Conservation (phyloP, 2,329 filamentous ascomycete species). For the Epichloe sibirici region DNA sequence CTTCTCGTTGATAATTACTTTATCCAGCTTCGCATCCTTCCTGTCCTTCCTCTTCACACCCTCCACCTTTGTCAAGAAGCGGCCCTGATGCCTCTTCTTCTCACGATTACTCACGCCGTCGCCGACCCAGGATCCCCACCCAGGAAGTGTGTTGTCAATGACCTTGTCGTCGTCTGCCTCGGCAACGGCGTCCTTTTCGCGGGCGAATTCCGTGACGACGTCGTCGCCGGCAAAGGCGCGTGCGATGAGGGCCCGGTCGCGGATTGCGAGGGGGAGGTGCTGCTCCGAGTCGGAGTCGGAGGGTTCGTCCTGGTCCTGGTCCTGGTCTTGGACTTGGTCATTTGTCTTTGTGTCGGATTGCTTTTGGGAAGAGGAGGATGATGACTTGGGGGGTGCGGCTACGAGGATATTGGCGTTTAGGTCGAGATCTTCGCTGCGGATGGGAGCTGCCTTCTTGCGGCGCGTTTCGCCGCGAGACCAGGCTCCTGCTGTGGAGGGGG, state of each 20-base stretch:
- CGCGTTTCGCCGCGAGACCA: slow-evolving; percentile 29
- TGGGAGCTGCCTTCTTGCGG: slow-evolving; percentile 20
- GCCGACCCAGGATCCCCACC: slow-evolving; percentile 90
- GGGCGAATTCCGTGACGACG: slow-evolving; percentile 66
- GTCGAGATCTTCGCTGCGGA: slow-evolving; percentile 27
- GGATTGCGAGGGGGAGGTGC: slow-evolving; percentile 44
- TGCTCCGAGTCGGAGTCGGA: slow-evolving; percentile 30
- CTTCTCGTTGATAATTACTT: slow-evolving; percentile 90
- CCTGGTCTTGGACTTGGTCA: slow-evolving; percentile 18
- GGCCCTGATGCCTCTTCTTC: slow-evolving; percentile 48
- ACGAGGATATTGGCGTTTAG: slow-evolving; percentile 24
- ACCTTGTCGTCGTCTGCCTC: slow-evolving; percentile 74
- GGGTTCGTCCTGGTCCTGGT: background rate
- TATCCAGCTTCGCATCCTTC: slow-evolving; percentile 69
- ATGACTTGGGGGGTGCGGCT: slow-evolving; percentile 6
- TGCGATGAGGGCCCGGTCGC: slow-evolving; percentile 58
- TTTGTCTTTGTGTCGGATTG: no score
- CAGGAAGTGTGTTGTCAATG: slow-evolving; percentile 73
- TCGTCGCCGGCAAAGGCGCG: slow-evolving; percentile 84
- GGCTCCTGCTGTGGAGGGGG: slow-evolving; percentile 22
- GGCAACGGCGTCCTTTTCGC: slow-evolving; percentile 62
- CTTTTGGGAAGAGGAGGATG: slow-evolving; percentile 4
- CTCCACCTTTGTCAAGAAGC: slow-evolving; percentile 53
- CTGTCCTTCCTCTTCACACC: slow-evolving; percentile 67
- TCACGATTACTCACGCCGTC: slow-evolving; percentile 64